Evolutionary conservation across 106 monocot genomes (phyloP).

Genomic region (Acorus calamus): DNA sequence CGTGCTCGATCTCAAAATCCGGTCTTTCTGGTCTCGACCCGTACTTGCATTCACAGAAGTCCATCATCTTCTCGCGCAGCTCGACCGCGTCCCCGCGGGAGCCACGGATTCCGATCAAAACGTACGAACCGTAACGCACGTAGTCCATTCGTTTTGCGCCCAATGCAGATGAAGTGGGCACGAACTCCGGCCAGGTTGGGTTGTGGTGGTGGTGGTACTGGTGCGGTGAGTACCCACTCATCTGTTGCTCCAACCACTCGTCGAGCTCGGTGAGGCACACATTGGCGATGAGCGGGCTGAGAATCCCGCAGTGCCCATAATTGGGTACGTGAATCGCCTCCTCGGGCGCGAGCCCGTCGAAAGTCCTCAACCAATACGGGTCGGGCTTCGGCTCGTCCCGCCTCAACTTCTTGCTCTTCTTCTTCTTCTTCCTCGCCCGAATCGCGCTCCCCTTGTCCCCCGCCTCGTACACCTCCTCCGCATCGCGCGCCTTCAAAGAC

Average conservation of each 20-base stretch:
- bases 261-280: slow-evolving; percentile 72
- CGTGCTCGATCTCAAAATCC: slow-evolving; percentile 77
- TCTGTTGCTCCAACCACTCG: slow-evolving; percentile 68
- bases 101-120: slow-evolving; percentile 81
- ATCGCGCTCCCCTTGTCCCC: slow-evolving; percentile 75
- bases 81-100: slow-evolving; percentile 78
- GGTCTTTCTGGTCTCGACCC: slow-evolving; percentile 54
- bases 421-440: slow-evolving; percentile 55
- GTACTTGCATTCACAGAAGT: slow-evolving; percentile 60
- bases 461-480: slow-evolving; percentile 14
- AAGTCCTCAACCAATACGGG: slow-evolving; percentile 86
- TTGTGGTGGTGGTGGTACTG: slow-evolving; percentile 78
- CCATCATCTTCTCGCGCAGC: slow-evolving; percentile 49
- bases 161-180: slow-evolving; percentile 35
- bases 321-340: slow-evolving; percentile 47
- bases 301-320: slow-evolving; percentile 75
- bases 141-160: slow-evolving; percentile 84
- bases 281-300: slow-evolving; percentile 81
- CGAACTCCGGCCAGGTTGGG: slow-evolving; percentile 95
- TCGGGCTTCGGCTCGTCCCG: slow-evolving; percentile 91
- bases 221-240: slow-evolving; percentile 34
- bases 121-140: slow-evolving; percentile 67
- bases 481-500: slow-evolving; percentile 7
- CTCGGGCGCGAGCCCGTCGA: slow-evolving; percentile 63
- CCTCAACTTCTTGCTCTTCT: slow-evolving; percentile 80